phyloP scores from a whole-genome alignment of 1,139 yeast genomes.

The Sporopachydermia cereana region DNA sequence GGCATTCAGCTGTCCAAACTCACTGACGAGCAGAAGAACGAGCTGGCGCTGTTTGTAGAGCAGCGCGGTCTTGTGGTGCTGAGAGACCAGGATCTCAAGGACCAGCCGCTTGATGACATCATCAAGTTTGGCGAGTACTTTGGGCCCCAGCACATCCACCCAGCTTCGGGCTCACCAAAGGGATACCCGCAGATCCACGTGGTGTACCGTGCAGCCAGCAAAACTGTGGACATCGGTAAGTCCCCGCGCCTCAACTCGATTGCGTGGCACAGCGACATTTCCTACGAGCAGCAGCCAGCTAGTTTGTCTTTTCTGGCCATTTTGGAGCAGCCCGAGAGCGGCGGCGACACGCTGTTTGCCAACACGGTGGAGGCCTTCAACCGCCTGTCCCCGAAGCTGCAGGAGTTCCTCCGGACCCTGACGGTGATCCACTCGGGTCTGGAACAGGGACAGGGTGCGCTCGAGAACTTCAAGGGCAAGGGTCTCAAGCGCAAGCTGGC shows the following conservation, averaged over 20 bases:
- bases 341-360: constrained; percentile 52
- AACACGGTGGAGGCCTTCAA: constrained; percentile 46
- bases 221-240: constrained; percentile 18
- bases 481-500: neutral
- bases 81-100: constrained; percentile 52
- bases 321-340: constrained; percentile 39
- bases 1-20: constrained; percentile 50
- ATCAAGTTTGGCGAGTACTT: constrained; percentile 38
- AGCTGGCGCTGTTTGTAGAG: constrained; percentile 51
- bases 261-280: constrained; percentile 48
- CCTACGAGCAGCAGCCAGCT: constrained; percentile 55
- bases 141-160: constrained; percentile 55
- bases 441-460: constrained; percentile 35
- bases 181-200: constrained; percentile 39
- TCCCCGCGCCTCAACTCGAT: constrained; percentile 11
- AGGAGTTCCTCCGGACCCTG: constrained; percentile 36
- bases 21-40: constrained; percentile 43
- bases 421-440: constrained; percentile 41
- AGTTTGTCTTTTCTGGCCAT: constrained; percentile 45
- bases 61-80: constrained; percentile 60
- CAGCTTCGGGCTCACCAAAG: constrained; percentile 46
- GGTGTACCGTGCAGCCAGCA: constrained; percentile 33
- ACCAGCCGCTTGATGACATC: constrained; percentile 38
- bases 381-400: constrained; percentile 42
- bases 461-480: neutral